Conservation (phyloP, 2,329 filamentous ascomycete species). For the Stagonosporopsis rhizophila region DNA sequence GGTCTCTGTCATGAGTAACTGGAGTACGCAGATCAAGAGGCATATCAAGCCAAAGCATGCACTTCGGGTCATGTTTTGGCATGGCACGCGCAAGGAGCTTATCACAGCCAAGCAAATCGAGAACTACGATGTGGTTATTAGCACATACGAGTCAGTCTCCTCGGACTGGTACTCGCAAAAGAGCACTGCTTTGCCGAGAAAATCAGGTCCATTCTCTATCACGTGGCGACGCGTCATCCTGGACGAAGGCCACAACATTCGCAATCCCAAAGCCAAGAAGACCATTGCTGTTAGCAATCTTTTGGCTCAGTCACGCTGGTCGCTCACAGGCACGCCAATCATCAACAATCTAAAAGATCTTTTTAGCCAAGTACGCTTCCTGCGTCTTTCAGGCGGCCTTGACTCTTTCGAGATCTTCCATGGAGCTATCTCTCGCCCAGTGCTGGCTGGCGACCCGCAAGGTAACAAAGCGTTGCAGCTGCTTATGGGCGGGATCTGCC, state of each 20-base stretch:
- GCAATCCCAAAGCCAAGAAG: constrained; percentile 77
- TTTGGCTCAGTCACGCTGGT: constrained; percentile 77
- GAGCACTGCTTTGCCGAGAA: constrained; percentile 41
- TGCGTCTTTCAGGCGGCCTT: constrained; percentile 77
- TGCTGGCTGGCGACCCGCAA: constrained; percentile 63
- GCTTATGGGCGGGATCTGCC: constrained; percentile 80
- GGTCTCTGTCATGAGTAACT: constrained; percentile 88
- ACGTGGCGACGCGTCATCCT: constrained; percentile 73
- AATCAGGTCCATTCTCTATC: constrained; percentile 62
- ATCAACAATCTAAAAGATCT: constrained; percentile 84
- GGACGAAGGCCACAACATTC: constrained; percentile 68
- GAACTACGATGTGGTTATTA: constrained; percentile 78
- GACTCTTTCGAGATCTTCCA: constrained; percentile 78
- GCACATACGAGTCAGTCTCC: constrained; percentile 80
- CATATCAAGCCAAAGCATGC: constrained; percentile 71
- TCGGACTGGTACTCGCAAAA: constrained; percentile 66
- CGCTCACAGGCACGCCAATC: constrained; percentile 68
- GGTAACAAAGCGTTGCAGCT: constrained; percentile 73
- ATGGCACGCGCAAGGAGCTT: constrained; percentile 64
- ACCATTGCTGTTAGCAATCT: constrained; percentile 73
- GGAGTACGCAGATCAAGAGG: constrained; percentile 77
- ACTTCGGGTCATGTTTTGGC: constrained; percentile 75
- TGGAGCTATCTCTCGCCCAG: constrained; percentile 70
- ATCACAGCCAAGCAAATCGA: constrained; percentile 63
- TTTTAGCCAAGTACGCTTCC: constrained; percentile 79